phyloP scores from a whole-genome alignment of 1,284 basidiomycete genomes.

The Thelephora terrestris region DNA sequence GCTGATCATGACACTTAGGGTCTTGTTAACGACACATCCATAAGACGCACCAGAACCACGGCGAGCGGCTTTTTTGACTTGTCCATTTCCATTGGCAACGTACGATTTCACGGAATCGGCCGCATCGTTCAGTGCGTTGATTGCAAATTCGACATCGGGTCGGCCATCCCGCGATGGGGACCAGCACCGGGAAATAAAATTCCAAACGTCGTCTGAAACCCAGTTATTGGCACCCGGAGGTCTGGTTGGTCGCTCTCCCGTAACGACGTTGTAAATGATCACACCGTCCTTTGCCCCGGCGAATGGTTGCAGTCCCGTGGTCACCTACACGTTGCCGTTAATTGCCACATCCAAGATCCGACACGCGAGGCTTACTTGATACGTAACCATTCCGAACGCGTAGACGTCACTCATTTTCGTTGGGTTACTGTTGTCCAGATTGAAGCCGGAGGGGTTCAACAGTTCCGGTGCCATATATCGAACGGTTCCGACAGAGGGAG shows the following conservation, averaged over 20 bases:
- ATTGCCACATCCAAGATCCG: too few relatives aligned
- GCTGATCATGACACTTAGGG: too few relatives aligned
- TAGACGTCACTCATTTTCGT: slow-evolving; percentile 2
- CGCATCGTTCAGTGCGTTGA: too few relatives aligned
- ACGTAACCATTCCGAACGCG: background rate
- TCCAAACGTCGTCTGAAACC: slow-evolving; percentile 3
- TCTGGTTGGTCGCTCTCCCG: background rate
- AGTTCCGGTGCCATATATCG: slow-evolving; percentile 2
- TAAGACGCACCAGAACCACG: too few relatives aligned
- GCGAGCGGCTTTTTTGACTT: too few relatives aligned
- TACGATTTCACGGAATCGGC: too few relatives aligned
- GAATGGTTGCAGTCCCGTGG: slow-evolving; percentile 3
- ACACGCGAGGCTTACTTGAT: background rate
- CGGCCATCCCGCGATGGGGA: too few relatives aligned
- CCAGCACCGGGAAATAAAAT: slow-evolving; percentile 1
- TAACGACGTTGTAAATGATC: slow-evolving; percentile 1
- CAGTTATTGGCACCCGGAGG: background rate
- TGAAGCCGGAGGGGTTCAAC: background rate
- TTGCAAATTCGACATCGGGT: too few relatives aligned
- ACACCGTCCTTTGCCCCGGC: background rate
- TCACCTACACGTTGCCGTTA: background rate
- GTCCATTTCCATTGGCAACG: too few relatives aligned
- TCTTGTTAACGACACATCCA: too few relatives aligned
- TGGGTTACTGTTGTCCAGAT: background rate
- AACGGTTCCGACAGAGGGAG: background rate